Evolutionary conservation across 768 basidiomycete genomes (phyloP), one percentile per base, ranked within the genome.

Genomic region (Xerocomellus intermedius): DNA sequence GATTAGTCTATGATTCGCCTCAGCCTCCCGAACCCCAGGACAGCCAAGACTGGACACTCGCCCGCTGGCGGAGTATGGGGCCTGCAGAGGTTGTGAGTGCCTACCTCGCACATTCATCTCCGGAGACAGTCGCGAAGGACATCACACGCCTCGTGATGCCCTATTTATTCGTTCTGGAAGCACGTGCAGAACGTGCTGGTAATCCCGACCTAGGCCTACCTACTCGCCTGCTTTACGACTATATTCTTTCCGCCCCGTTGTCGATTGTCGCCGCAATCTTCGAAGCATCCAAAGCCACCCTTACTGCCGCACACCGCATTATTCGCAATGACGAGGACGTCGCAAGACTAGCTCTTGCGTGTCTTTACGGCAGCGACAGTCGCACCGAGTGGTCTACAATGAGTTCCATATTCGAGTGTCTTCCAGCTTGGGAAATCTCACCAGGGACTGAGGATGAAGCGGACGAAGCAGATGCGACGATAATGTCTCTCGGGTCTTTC

Each of bases 361-460:
- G 87, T 63, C 72, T 98, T 22, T 99, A 99, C 58, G 94, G 94
- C 14, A 89, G 82, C 62, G 79, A 84, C 55, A 81, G 80, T 52
- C 72, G 86, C 33, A 77, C 83, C 54, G 79, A 86, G 60, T 96
- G 91, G 92, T 65, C 83, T 1, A 85, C 77, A 5, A 98, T 97
- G 94, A 91, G 88, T 60, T 76, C 78, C 32, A 91, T 99, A 48
- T 98, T 99, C 69, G 96, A 99, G 68, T 99, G 95, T 67, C 78
- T 98, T 32, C 96, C 96, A 0, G 96, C 87, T 4, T 97, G 95
- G 92, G 86, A 85, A 53, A 75, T 85, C 41, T 57, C 72, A 8
- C 68, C 69, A 39, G 79, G 78, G n/a, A 81, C 78, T 38, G 82
- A 86, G 44, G 78, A 79, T 39, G 81, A 89, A 54, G 82, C 78